Conservation (phyloP, 2,329 filamentous ascomycete genomes). For the Fusarium xyrophilum region DNA sequence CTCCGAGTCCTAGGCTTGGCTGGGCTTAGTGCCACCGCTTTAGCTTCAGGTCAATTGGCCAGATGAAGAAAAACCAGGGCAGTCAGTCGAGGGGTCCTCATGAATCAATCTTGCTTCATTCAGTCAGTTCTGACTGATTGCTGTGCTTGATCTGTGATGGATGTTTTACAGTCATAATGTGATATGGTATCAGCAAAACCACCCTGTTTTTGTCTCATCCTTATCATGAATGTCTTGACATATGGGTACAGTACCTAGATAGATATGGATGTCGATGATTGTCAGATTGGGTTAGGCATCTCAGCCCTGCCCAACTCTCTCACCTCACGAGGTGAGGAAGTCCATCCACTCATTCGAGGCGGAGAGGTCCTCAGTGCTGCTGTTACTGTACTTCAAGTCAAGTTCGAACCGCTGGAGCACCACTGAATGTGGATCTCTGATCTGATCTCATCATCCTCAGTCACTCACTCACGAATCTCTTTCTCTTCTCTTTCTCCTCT, state of each 20-base stretch:
- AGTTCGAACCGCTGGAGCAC: not conserved
- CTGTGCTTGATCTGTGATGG: not conserved
- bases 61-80: slow-evolving; percentile 25
- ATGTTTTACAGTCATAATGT: not conserved
- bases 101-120: not conserved
- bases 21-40: slow-evolving; percentile 32
- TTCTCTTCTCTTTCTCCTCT: not conserved
- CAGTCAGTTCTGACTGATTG: not conserved
- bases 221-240: not conserved
- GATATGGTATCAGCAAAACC: not conserved
- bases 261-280: not conserved
- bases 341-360: not conserved
- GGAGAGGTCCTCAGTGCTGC: not conserved
- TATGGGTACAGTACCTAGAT: not conserved
- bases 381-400: not conserved
- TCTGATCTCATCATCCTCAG: not conserved
- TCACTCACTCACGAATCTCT: not conserved
- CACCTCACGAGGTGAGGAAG: not conserved
- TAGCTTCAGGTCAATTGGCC: slow-evolving; percentile 34
- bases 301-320: slow-evolving; percentile 15
- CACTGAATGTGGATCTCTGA: slow-evolving; percentile 8
- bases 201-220: not conserved
- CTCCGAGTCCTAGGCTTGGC: slow-evolving; percentile 9
- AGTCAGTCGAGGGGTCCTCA: slow-evolving; percentile 9
- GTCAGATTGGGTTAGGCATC: not conserved